phyloP scores from a whole-genome alignment of 1,139 yeast species.

The Hyphopichia pseudoburtonii region DNA sequence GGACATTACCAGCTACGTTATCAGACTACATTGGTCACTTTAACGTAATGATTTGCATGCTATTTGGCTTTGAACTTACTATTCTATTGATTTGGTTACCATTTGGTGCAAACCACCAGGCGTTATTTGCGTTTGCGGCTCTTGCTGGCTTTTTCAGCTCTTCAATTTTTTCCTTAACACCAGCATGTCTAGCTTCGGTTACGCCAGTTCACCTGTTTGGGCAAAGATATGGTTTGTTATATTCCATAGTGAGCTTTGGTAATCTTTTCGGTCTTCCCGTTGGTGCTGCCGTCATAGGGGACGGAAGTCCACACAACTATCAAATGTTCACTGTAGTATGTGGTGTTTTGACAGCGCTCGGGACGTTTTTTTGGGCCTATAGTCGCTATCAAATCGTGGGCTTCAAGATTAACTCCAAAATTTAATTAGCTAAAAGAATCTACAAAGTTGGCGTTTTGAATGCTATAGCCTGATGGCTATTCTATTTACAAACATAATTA shows the following conservation, averaged over 20 bases:
- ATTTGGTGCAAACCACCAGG: constrained; percentile 43
- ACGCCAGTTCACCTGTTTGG: constrained; percentile 52
- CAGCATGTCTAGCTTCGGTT: constrained; percentile 52
- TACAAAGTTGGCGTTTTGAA: neutral
- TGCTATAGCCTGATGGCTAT: too few relatives aligned
- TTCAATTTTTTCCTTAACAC: constrained; percentile 47
- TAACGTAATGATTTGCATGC: constrained; percentile 49
- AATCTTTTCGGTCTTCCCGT: constrained; percentile 49
- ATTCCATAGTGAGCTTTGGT: constrained; percentile 43
- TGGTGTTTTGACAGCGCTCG: constrained; percentile 19
- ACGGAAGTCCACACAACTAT: constrained; percentile 23
- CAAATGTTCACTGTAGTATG: constrained; percentile 26
- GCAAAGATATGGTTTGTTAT: constrained; percentile 47
- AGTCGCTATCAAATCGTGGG: constrained; percentile 24
- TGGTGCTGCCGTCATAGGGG: constrained; percentile 50
- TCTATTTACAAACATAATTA: neutral
- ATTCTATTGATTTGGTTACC: constrained; percentile 54
- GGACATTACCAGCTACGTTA: constrained; percentile 56
- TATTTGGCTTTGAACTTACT: constrained; percentile 40
- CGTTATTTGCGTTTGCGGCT: constrained; percentile 47
- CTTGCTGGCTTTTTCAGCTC: constrained; percentile 56
- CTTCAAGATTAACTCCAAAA: constrained; percentile 18
- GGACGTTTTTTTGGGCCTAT: constrained; percentile 19
- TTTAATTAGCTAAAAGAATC: constrained; percentile 11
- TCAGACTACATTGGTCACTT: constrained; percentile 58